Conservation (phyloP, 2,329 filamentous ascomycete species). For the Ophiocordyceps camponoti-floridani region DNA sequence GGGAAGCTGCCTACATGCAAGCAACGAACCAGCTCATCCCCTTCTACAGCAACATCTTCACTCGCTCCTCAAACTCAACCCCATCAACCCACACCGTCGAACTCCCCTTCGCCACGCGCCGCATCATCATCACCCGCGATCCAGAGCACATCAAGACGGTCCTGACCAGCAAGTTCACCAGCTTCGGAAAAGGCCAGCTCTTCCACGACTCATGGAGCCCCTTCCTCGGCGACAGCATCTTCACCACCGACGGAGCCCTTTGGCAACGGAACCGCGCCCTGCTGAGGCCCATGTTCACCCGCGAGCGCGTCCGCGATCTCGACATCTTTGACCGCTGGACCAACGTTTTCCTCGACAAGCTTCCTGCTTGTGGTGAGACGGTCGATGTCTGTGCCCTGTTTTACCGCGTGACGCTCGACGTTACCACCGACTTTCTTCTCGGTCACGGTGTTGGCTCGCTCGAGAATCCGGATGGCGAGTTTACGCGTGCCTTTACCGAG, state of each 20-base stretch:
- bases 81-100: slow-evolving; percentile 23
- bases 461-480: slow-evolving; percentile 39
- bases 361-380: slow-evolving; percentile 26
- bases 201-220: slow-evolving; percentile 63
- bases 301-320: slow-evolving; percentile 66
- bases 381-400: slow-evolving; percentile 61
- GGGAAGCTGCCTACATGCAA: slow-evolving; percentile 3
- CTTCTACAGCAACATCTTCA: slow-evolving; percentile 3
- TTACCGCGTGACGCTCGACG: slow-evolving; percentile 69
- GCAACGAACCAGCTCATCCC: slow-evolving; percentile 5
- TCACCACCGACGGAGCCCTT: slow-evolving; percentile 57
- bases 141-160: slow-evolving; percentile 85
- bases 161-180: slow-evolving; percentile 66
- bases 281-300: slow-evolving; percentile 73
- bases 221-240: slow-evolving; percentile 60
- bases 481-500: slow-evolving; percentile 67
- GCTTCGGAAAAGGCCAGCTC: slow-evolving; percentile 64
- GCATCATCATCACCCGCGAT: slow-evolving; percentile 62
- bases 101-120: slow-evolving; percentile 29
- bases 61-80: not conserved
- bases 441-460: slow-evolving; percentile 22
- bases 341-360: slow-evolving; percentile 3
- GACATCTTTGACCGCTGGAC: slow-evolving; percentile 47
- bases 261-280: slow-evolving; percentile 69
- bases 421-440: slow-evolving; percentile 71